Percentiles rank a stretch among this genome's conserved stretches.
These are phyloP conservation scores for Persicaria tinctoria DNA, from an alignment of 148 eudicot species.

Conservation along the genomic window DNA sequence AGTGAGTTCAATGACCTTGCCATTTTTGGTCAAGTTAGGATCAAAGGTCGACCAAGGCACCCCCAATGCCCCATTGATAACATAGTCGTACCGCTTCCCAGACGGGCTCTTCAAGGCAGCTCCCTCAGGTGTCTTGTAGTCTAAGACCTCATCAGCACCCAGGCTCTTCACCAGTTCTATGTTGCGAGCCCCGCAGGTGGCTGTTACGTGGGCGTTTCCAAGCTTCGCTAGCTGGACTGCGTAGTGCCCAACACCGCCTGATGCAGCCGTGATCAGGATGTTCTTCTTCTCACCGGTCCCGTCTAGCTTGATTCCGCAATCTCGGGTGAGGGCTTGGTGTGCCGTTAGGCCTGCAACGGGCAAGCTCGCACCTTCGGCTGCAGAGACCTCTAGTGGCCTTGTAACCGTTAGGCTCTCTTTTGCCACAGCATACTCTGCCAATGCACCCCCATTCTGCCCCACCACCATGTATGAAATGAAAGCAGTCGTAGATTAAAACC, in stretches of 20 bases:
- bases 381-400: not conserved
- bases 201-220: too few relatives aligned
- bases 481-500: not conserved
- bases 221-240: too few relatives aligned
- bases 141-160: constrained; percentile 52
- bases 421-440: constrained; percentile 1
- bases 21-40: constrained; percentile 33
- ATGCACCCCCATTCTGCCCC: not conserved
- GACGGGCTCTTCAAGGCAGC: constrained; percentile 47
- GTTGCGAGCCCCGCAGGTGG: too few relatives aligned
- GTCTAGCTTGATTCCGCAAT: not conserved
- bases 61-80: not conserved
- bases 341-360: not conserved
- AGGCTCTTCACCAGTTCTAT: constrained; percentile 3
- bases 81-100: constrained; percentile 12
- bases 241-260: constrained; percentile 3
- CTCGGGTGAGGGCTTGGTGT: constrained; percentile 1
- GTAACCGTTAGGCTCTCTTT: not conserved
- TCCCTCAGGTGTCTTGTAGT: constrained; percentile 47
- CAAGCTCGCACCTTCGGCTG: too few relatives aligned
- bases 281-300: constrained; percentile 6
- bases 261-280: constrained; percentile 5
- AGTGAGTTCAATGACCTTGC: constrained; percentile 42
- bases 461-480: not conserved
- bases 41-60: constrained; percentile 17